Evolutionary conservation across 1,284 basidiomycete species (phyloP), one percentile per base, ranked within the genome.

Genomic region (Amylostereum areolatum): DNA sequence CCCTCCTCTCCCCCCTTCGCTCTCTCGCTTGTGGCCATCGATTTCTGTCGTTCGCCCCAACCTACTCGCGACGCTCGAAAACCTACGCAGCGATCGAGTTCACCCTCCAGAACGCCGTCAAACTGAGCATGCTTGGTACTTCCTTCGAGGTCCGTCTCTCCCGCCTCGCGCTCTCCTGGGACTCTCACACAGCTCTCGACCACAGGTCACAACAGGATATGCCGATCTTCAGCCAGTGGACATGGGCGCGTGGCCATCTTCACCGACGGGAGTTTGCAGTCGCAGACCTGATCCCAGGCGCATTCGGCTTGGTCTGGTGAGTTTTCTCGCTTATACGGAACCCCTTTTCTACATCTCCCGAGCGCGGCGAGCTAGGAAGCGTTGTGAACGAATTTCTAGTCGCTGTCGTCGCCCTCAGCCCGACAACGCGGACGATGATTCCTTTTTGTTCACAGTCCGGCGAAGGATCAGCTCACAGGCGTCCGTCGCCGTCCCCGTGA

Each of bases 191-290:
- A n/a, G n/a, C n/a, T n/a, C n/a, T n/a, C n/a, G n/a, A n/a, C n/a
- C n/a, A 52, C 68, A 97, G 85, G 94, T 97, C 49, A 97, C 94
- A 18, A 97, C 93, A 51, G 84, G 96, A 62, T 99, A 99, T 91
- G 90, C 97, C 66, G 96, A 99, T 75, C 85, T 99, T 27, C 97
- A 99, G 67, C 96, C 96, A n/a, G 96, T 99, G 43, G 97, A 97
- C 68, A 99, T 99, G 96, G 96, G 91, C 85, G 60, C 72, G 82
- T 74, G 50, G 46, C 46, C 53, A 47, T 52, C 56, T 47, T 65
- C 57, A 43, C 31, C 47, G 47, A n/a, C n/a, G n/a, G n/a, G n/a
- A n/a, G 45, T 41, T 51, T 62, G 56, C 41, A 44, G 34, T 42
- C 30, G 52, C 25, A 50, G 50, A 27, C 49, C 28, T 36, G 43